Evolutionary conservation across 371 early-diverging fungal species (phyloP).

Genomic region (Gilbertella persicaria): DNA sequence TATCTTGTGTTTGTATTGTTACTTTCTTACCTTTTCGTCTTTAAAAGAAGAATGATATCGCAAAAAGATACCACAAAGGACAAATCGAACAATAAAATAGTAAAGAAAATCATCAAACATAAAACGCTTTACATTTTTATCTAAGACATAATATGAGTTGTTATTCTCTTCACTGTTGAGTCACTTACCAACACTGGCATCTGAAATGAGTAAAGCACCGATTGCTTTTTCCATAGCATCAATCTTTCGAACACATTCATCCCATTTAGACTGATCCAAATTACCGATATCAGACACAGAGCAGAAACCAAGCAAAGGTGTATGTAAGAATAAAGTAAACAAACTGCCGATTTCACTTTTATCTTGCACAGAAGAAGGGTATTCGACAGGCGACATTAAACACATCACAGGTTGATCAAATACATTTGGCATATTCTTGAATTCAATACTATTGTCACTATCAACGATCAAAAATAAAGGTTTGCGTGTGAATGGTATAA

Average conservation of each 20-base stretch:
- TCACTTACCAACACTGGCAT: constrained; percentile 50
- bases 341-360: constrained; percentile 84
- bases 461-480: constrained; percentile 93
- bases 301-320: constrained; percentile 75
- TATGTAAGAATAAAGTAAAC: constrained; percentile 91
- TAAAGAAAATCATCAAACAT: constrained; percentile 88
- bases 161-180: neutral
- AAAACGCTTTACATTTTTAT: constrained; percentile 68
- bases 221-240: constrained; percentile 54
- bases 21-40: constrained; percentile 68
- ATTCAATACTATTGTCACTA: constrained; percentile 80
- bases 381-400: constrained; percentile 87
- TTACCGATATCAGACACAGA: constrained; percentile 67
- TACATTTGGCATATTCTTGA: constrained; percentile 74
- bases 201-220: constrained; percentile 49
- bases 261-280: constrained; percentile 63
- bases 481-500: constrained; percentile 91
- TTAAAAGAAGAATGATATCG: constrained; percentile 61
- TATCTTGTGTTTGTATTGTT: neutral
- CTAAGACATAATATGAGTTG: constrained; percentile 27
- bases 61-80: constrained; percentile 73
- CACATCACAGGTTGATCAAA: constrained; percentile 88
- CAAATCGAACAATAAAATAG: constrained; percentile 84
- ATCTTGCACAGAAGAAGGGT: constrained; percentile 79
- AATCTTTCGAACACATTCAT: constrained; percentile 52